Conservation (phyloP, 306 rosid genomes). For the Notholithocarpus densiflorus region DNA sequence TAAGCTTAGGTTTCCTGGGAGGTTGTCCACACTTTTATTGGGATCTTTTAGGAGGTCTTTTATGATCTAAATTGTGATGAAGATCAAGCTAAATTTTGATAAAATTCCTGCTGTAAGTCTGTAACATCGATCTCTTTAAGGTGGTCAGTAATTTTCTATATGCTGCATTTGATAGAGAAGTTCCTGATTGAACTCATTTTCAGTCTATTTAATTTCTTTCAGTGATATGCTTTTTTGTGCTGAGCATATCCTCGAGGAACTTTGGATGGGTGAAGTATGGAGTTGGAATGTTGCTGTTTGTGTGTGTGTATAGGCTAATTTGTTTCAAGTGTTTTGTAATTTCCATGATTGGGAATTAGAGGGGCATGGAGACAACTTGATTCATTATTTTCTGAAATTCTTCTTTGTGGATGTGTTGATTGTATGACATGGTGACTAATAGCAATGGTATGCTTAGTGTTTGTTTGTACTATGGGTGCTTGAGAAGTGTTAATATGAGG, state of each 20-base stretch:
- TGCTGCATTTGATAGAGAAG: neutral
- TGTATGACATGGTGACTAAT: too few species aligned
- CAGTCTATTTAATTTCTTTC: neutral
- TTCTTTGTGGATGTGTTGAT: too few species aligned
- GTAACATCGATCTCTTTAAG: neutral
- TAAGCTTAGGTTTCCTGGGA: neutral
- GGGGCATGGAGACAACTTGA: too few species aligned
- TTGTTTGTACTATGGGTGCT: too few species aligned
- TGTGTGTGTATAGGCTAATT: neutral
- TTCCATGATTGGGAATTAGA: too few species aligned
- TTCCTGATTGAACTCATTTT: neutral
- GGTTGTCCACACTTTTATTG: neutral
- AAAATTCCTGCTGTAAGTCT: neutral
- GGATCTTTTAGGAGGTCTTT: neutral
- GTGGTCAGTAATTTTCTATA: neutral
- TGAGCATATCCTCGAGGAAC: neutral
- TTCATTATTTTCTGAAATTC: too few species aligned
- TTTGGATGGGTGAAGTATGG: neutral
- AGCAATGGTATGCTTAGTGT: too few species aligned
- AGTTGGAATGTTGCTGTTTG: neutral
- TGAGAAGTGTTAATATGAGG: too few species aligned
- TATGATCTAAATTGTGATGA: neutral
- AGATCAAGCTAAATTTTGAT: neutral
- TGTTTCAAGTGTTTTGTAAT: neutral
- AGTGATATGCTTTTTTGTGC: neutral